Percentiles rank a stretch among this genome's conserved stretches.
These are phyloP conservation scores for Ogataea nitratoaversa DNA, from an alignment of 805 yeast genomes.

Conservation along the genomic window DNA sequence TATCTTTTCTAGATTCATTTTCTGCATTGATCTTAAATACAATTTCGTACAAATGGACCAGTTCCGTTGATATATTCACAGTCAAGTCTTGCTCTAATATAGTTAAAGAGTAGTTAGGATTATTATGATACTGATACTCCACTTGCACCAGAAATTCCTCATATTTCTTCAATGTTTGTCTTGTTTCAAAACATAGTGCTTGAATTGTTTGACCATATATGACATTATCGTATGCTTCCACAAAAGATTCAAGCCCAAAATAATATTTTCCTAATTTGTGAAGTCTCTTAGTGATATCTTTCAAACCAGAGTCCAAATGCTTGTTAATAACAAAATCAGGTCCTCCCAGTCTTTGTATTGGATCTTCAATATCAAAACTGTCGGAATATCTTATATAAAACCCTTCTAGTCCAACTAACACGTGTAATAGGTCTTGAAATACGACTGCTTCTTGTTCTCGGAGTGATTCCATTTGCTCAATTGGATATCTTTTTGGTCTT, in stretches of 20 bases:
- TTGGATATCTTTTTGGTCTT: conserved; percentile 32
- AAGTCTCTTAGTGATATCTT: conserved; percentile 61
- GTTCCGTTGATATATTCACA: conserved; percentile 30
- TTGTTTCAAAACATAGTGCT: conserved; percentile 59
- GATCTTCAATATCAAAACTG: conserved; percentile 45
- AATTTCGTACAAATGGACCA: conserved; percentile 58
- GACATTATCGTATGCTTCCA: conserved; percentile 51
- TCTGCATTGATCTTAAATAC: conserved; percentile 47
- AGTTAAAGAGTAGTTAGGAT: conserved; percentile 53
- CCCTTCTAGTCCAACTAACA: conserved; percentile 75
- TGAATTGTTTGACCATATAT: conserved; percentile 71
- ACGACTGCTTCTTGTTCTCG: conserved; percentile 70
- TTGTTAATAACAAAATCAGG: conserved; percentile 75
- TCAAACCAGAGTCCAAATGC: conserved; percentile 67
- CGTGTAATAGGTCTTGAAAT: conserved; percentile 62
- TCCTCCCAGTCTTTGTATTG: conserved; percentile 47
- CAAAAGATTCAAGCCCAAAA: conserved; percentile 53
- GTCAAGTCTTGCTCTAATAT: conserved; percentile 50
- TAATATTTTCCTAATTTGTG: conserved; percentile 61
- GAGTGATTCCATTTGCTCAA: conserved; percentile 42
- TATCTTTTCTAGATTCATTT: conserved; percentile 36
- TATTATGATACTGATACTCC: conserved; percentile 50
- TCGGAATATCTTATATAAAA: conserved; percentile 66
- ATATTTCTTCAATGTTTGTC: conserved; percentile 37
- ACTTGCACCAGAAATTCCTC: conserved; percentile 34